These are phyloP conservation scores for Malus sieversii DNA, from an alignment of 306 rosid species.

Conservation along the genomic window DNA sequence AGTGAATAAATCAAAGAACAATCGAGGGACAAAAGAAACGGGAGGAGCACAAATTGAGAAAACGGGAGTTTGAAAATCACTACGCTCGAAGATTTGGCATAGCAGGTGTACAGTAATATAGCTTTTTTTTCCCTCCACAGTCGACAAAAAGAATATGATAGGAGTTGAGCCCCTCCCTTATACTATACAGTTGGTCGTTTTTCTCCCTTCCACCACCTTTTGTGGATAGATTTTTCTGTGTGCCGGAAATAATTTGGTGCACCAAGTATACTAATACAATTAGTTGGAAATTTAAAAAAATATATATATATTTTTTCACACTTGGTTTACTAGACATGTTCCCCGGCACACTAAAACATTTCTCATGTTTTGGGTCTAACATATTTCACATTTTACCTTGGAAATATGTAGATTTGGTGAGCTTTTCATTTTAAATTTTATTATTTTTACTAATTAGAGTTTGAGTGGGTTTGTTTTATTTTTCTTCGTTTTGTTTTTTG, in stretches of 20 bases:
- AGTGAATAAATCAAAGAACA: too few species aligned
- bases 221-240: background rate
- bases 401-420: constrained; percentile 11
- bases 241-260: too few species aligned
- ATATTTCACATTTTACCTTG: background rate
- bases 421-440: constrained; percentile 24
- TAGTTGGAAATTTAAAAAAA: too few species aligned
- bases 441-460: background rate
- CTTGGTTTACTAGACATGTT: too few species aligned
- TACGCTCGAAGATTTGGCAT: background rate
- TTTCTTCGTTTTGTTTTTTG: background rate
- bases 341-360: too few species aligned
- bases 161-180: constrained; percentile 2
- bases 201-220: constrained; percentile 22
- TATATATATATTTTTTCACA: too few species aligned
- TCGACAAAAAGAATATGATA: background rate
- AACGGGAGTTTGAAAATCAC: background rate
- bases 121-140: constrained; percentile 2
- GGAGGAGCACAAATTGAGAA: background rate
- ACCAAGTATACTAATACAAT: too few species aligned
- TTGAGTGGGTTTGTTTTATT: background rate
- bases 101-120: constrained; percentile 43
- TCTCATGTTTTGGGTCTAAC: background rate
- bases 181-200: constrained; percentile 11
- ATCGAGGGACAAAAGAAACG: background rate